Evolutionary conservation across 1,284 basidiomycete genomes (phyloP), one percentile per base, ranked within the genome.

Genomic region (Kwoniella shivajii): DNA sequence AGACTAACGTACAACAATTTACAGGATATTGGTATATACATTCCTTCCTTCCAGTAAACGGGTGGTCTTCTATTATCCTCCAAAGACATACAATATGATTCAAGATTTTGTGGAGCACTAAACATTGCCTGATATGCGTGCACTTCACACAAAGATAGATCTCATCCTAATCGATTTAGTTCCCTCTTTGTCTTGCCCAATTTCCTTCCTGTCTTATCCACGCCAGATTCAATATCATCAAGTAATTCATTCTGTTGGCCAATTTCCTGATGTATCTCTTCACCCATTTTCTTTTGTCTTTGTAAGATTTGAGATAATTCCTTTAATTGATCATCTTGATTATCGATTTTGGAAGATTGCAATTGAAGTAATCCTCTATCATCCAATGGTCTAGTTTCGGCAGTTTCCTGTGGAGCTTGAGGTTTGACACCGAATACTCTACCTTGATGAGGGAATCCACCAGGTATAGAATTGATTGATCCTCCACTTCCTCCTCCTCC

Each of bases 181-280:
- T 93, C 86, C 72, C 85, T 86, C 80, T 89, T 90, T 3, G 92
- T 86, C 38, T 80, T 78, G n/a, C 83, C 83, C 57, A 98, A 81
- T 79, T 92, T 94, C 30, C 80, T 81, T 44, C 87, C 87, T 2
- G 88, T 86, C 20, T 79, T 78, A 70, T 92, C 89, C 33, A 95
- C 88, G 38, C 90, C 86, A 38, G 82, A 77, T 20, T 86, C 82
- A 51, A 98, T 79, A 67, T 85, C 84, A 69, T 94, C 89, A 64
- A 98, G 78, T 77, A 96, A 76, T 70, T 94, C 91, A 65, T 86
- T 93, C 79, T 98, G 95, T 65, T 86, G 80, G 6, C 80, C 81
- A 57, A 99, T 85, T 79, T 99, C 95, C 52, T 83, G 82, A 56
- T 85, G 83, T 62, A 99, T 98, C 16, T 92, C 91, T 61, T 90